Evolutionary conservation across 2,329 filamentous ascomycete genomes (phyloP).

Genomic region (Parafenestella ontariensis): DNA sequence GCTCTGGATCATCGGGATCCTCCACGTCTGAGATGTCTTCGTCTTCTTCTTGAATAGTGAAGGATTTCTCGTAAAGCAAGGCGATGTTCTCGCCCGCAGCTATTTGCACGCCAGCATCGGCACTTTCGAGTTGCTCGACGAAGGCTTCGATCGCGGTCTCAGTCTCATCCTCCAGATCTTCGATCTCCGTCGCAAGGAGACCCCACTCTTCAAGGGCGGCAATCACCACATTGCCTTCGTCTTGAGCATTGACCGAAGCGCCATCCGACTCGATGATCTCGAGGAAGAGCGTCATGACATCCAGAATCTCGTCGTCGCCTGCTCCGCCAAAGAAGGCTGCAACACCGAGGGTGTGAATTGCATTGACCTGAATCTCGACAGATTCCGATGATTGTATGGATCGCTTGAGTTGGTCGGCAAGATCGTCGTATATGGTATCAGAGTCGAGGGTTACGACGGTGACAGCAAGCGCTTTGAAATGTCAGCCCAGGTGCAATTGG

Average conservation of each 20-base stretch:
- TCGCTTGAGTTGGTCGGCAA: constrained; percentile 65
- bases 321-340: constrained; percentile 79
- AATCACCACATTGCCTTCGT: constrained; percentile 73
- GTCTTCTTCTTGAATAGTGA: constrained; percentile 64
- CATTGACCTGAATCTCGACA: constrained; percentile 68
- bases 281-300: constrained; percentile 76
- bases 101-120: constrained; percentile 74
- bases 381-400: constrained; percentile 72
- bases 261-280: constrained; percentile 84
- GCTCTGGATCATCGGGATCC: constrained; percentile 54
- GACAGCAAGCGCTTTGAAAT: constrained; percentile 65
- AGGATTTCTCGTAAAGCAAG: constrained; percentile 78
- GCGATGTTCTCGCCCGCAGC: constrained; percentile 82
- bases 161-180: constrained; percentile 75
- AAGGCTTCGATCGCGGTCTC: constrained; percentile 80
- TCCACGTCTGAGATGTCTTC: constrained; percentile 60
- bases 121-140: constrained; percentile 82
- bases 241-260: constrained; percentile 71
- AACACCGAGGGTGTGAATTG: constrained; percentile 77
- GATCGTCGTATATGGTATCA: constrained; percentile 70
- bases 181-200: constrained; percentile 77
- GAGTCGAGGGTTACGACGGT: constrained; percentile 72
- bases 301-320: constrained; percentile 69
- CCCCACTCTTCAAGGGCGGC: constrained; percentile 82
- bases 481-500: constrained; percentile 20